Base-by-base conservation (phyloP, 2,329 filamentous ascomycete species). In the Simplicillium sp. region DNA sequence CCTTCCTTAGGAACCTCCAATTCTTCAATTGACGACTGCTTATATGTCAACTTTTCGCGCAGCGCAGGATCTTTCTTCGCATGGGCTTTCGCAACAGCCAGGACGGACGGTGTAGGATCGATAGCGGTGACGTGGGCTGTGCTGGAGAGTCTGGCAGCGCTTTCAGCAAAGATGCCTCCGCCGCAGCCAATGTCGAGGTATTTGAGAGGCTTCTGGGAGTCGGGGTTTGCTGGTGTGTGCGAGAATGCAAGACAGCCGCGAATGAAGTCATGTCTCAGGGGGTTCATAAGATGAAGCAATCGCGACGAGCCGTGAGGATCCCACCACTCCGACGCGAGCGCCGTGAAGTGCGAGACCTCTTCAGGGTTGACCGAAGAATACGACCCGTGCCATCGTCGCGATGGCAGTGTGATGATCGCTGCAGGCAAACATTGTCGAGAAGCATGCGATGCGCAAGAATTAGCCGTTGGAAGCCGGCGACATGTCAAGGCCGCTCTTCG, bases 261-360 rank as follows among this genome's bases (percentile, higher is more conserved):
- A 60, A 96, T 92, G 65, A 97, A 97, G 64, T 88, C 81, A 66
- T 97, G 89, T 29, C 92, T 88, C 36, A 95, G 77, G 2, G 92
- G 92, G 66, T 98, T 97, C 90, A 98, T 97, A 50, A 95, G 82
- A 63, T 98, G 92, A 2, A 98, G 79, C 44, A 96, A 80, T 32
- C 90, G 80, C 4, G 88, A 96, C 7, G 90, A 83, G 39, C 92
- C 92, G 57, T 95, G 81, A 2, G 90, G 86, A 63, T 97, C 89
- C 92, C 92, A 98, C 92, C 92, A 98, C 54, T 83, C 83, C 49
- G 85, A 86, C 49, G 92, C 92, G 54, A 98, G 86, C 47, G 80
- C 80, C 56, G 88, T 88, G 75, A 98, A 98, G 69, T 98, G 92
- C 14, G 84, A 85, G 48, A 98, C 79, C 68, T 98, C 90, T 50